Evolutionary conservation across 2,329 filamentous ascomycete species (phyloP), one percentile per base, ranked within the genome.

Genomic region (Xylariaceae sp.): DNA sequence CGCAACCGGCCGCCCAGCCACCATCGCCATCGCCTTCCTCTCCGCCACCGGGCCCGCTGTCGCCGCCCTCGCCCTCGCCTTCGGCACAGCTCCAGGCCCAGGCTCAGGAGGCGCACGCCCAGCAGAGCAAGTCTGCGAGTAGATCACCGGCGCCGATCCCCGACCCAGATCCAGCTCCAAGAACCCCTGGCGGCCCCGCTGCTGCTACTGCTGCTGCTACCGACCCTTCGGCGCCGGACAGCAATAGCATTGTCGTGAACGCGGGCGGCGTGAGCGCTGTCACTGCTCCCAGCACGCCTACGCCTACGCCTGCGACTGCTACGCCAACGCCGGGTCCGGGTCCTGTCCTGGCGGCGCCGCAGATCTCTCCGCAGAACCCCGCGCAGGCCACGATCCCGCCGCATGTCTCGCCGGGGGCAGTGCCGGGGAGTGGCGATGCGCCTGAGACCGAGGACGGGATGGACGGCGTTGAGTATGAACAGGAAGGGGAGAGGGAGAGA

Each of bases 311-410:
- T n/a, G n/a, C n/a, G n/a, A n/a, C n/a, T n/a, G n/a, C n/a, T n/a
- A n/a, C n/a, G 26, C 51, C 56, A 2, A 23, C 36, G 9, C 24
- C 46, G 16, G 41, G 41, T 3, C 37, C 53, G 16, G 58, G 44
- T 2, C 54, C 63, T 8, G 66, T 68, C 2, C 57, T 68, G 11
- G 66, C 56, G 13, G 64, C 67, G 16, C 67, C 67, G 6, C 62
- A 58, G 40, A 65, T 66, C 36, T 65, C 62, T 15, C 64, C 64
- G 8, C 60, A 53, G 43, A 60, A 61, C 45, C 57, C 65, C n/a
- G 50, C 57, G 11, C 60, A 61, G 30, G 63, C 61, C 7, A 66
- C 63, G 40, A 62, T 68, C 20, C 63, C 65, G 1, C 59, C 57
- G 3, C 58, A 60, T 26, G 39, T 44, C 9, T 48, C 37, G 7